phyloP scores from a whole-genome alignment of 495 filamentous ascomycete genomes.

The Aspergillus affinis region DNA sequence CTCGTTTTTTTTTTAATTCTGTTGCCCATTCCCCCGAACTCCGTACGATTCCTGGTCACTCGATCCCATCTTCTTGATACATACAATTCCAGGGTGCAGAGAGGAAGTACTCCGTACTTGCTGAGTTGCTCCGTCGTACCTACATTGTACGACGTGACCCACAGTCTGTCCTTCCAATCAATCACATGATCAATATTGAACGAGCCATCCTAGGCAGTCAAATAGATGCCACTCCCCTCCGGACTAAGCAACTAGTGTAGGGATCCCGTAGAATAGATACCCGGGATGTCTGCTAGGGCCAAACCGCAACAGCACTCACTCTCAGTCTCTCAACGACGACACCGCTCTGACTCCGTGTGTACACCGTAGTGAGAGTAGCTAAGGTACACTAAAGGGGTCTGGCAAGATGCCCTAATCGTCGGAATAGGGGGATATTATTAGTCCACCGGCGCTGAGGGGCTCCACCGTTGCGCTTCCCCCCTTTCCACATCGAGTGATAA shows the following conservation, averaged over 20 bases:
- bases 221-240: not conserved
- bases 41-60: not conserved
- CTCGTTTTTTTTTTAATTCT: not conserved
- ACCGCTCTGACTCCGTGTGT: not conserved
- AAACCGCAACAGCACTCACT: no score
- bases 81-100: not conserved
- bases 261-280: not conserved
- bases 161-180: not conserved
- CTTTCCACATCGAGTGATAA: conserved; percentile 11
- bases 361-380: no score
- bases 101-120: no score
- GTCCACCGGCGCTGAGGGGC: not conserved
- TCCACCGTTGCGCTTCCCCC: conserved; percentile 5
- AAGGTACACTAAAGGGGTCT: not conserved
- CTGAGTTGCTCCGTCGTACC: not conserved
- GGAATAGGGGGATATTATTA: conserved; percentile 14
- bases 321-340: no score
- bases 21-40: not conserved
- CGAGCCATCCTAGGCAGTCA: not conserved
- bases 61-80: conserved; percentile 2
- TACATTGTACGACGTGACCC: not conserved
- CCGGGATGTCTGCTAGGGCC: not conserved
- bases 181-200: not conserved
- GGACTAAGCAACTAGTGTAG: no score
- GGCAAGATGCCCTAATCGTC: conserved; percentile 3